Conservation (phyloP, 75 land plant species). For the Chamaecyparis obtusa region DNA sequence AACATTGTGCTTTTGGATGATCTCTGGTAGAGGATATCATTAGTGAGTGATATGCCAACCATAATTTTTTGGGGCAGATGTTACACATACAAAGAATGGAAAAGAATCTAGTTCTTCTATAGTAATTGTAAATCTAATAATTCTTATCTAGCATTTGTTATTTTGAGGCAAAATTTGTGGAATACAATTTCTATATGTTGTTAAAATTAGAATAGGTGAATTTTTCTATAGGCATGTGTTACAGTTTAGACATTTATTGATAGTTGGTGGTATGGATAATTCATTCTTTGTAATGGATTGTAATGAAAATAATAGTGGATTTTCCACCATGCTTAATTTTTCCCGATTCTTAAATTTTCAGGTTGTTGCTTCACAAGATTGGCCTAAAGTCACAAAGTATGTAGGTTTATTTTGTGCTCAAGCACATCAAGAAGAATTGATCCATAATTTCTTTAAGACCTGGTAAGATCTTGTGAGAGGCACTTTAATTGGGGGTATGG, state of each 20-base stretch:
- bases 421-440: conserved; percentile 85
- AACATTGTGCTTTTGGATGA: conserved; percentile 90
- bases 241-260: neutral
- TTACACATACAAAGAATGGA: conserved; percentile 90
- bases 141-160: neutral
- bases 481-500: conserved; percentile 79
- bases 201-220: neutral
- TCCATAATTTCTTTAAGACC: conserved; percentile 78
- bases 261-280: neutral
- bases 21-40: conserved; percentile 57
- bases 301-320: neutral
- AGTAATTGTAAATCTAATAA: conserved; percentile 59
- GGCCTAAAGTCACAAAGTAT: conserved; percentile 96
- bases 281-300: neutral
- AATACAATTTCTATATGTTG: neutral
- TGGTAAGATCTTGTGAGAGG: conserved; percentile 93
- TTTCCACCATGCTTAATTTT: neutral
- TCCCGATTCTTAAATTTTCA: conserved; percentile 16
- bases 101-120: conserved; percentile 92
- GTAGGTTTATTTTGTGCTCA: conserved; percentile 93
- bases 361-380: conserved; percentile 97
- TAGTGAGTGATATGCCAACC: conserved; percentile 91
- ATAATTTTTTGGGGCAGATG: conserved; percentile 97
- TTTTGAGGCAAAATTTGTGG: neutral
- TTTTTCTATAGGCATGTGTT: neutral